phyloP scores from a whole-genome alignment of 805 yeast genomes.

The Sugiyamaella qingdaonensis region DNA sequence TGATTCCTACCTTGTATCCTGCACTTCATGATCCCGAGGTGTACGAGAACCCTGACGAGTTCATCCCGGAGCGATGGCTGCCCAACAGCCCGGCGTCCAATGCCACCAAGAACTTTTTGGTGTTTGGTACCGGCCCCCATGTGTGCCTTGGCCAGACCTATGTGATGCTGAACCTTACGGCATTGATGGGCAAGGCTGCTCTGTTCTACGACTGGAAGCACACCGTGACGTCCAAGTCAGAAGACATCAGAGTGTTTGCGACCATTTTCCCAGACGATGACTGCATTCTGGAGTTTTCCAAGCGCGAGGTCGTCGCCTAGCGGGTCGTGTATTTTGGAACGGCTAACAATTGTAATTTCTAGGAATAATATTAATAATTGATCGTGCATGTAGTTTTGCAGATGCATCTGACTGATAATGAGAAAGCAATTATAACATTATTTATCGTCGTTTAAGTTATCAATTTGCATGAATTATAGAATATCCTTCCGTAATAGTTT shows the following conservation, averaged over 20 bases:
- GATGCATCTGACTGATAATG: no score
- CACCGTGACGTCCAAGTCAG: constrained; percentile 76
- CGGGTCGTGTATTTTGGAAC: no score
- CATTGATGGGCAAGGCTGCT: constrained; percentile 86
- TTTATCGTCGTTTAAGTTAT: no score
- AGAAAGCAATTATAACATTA: no score
- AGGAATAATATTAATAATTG: no score
- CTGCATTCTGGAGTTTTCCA: constrained; percentile 64
- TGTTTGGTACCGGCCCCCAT: constrained; percentile 96
- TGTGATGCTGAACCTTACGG: constrained; percentile 85
- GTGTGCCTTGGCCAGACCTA: constrained; percentile 93
- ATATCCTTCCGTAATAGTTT: no score
- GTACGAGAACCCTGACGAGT: constrained; percentile 89
- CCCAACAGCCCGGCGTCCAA: constrained; percentile 66
- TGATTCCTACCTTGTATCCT: constrained; percentile 93
- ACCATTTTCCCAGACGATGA: constrained; percentile 98
- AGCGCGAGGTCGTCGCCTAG: constrained; percentile 2
- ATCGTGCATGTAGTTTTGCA: no score
- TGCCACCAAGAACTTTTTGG: constrained; percentile 89
- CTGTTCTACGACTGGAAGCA: constrained; percentile 78
- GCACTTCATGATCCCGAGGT: constrained; percentile 97
- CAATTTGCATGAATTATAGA: no score
- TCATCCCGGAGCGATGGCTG: constrained; percentile 93
- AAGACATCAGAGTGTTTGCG: constrained; percentile 93
- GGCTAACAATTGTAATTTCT: no score